Evolutionary conservation across 1,284 basidiomycete species (phyloP).

Genomic region (Pseudozyma flocculosa): DNA sequence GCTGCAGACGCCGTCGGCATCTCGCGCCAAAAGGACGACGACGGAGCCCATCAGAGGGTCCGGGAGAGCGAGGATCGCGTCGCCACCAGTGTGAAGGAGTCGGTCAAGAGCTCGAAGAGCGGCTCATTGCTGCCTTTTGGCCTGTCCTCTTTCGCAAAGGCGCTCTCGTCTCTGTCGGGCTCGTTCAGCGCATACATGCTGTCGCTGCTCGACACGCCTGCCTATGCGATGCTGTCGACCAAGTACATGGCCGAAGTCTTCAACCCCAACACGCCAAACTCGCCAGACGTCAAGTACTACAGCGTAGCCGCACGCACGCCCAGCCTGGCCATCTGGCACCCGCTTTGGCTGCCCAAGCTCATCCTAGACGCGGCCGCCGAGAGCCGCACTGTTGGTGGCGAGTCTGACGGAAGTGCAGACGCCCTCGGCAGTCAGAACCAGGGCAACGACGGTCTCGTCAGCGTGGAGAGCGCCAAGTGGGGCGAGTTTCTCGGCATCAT

Average conservation of each 20-base stretch:
- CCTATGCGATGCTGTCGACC: slow-evolving; percentile 91
- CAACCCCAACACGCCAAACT: slow-evolving; percentile 86
- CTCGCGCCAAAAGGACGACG: not conserved
- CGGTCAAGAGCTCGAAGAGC: slow-evolving; percentile 13
- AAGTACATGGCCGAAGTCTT: slow-evolving; percentile 80
- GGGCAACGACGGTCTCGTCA: slow-evolving; percentile 95
- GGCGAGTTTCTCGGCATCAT: slow-evolving; percentile 73
- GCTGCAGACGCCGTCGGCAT: not conserved
- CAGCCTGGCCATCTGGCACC: slow-evolving; percentile 81
- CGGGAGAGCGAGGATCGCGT: slow-evolving; percentile 2
- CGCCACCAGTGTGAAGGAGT: slow-evolving; percentile 23
- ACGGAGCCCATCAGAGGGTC: not conserved
- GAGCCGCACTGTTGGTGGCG: slow-evolving; percentile 40
- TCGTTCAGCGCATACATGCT: slow-evolving; percentile 84
- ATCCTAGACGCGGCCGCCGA: slow-evolving; percentile 73
- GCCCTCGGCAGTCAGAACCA: slow-evolving; percentile 63
- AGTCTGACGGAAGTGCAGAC: slow-evolving; percentile 53
- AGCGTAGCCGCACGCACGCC: slow-evolving; percentile 78
- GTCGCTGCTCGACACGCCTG: slow-evolving; percentile 91
- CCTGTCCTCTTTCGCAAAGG: slow-evolving; percentile 30
- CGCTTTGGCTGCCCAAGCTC: slow-evolving; percentile 93
- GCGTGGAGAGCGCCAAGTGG: slow-evolving; percentile 63
- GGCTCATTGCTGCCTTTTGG: slow-evolving; percentile 21
- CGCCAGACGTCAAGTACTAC: slow-evolving; percentile 81
- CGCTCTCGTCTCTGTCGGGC: slow-evolving; percentile 65